phyloP scores from a whole-genome alignment of 2,329 filamentous ascomycete genomes.

The Fusarium napiforme region DNA sequence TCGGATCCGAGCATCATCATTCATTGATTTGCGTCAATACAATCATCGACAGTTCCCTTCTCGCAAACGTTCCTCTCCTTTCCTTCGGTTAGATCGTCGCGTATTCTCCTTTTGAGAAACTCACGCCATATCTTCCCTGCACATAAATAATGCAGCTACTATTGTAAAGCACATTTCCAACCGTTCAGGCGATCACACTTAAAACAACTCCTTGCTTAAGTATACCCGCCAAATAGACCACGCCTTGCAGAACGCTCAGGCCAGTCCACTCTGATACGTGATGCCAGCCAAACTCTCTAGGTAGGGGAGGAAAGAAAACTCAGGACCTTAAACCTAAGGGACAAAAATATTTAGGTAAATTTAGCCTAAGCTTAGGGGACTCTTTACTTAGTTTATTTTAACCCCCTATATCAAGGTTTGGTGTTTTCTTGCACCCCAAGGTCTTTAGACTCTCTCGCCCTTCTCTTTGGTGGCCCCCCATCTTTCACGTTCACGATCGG shows the following conservation, averaged over 20 bases:
- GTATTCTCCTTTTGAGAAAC: slow-evolving; percentile 2
- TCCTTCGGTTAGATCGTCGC: slow-evolving; percentile 6
- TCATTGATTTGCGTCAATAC: background rate
- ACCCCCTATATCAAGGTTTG: too few species aligned
- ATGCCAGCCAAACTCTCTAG: background rate
- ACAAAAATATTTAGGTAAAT: too few species aligned
- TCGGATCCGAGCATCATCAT: slow-evolving; percentile 14
- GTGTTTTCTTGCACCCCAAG: too few species aligned
- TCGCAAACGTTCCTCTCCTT: background rate
- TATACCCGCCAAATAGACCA: slow-evolving; percentile 19
- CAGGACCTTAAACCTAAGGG: too few species aligned
- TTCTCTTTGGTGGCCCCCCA: background rate
- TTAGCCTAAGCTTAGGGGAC: too few species aligned
- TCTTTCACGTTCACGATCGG: slow-evolving; percentile 1
- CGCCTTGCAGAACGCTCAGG: slow-evolving; percentile 41
- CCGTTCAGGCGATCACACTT: slow-evolving; percentile 20
- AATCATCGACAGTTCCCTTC: background rate
- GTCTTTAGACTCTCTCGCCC: background rate
- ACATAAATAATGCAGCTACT: slow-evolving; percentile 32
- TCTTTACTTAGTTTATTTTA: too few species aligned
- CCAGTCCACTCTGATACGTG: slow-evolving; percentile 19
- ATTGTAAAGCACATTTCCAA: slow-evolving; percentile 4
- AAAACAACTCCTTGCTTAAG: slow-evolving; percentile 35
- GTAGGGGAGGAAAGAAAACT: too few species aligned
- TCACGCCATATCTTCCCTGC: slow-evolving; percentile 28